phyloP scores from a whole-genome alignment of 2,329 filamentous ascomycete genomes.

The Fusarium anthophilum region DNA sequence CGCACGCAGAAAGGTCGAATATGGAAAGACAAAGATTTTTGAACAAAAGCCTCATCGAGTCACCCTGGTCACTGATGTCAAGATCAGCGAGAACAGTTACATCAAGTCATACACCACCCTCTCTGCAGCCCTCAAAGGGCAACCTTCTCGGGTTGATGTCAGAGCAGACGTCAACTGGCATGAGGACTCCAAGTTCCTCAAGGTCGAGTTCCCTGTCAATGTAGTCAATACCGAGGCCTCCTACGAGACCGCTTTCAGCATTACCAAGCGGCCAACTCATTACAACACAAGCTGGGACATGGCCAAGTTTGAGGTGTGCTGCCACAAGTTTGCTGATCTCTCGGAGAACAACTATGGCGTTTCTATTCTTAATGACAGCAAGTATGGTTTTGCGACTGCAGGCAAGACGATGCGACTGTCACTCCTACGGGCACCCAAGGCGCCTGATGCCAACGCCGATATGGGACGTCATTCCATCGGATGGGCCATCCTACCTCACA shows the following conservation, averaged over 20 bases:
- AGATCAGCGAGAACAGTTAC: conserved; percentile 87
- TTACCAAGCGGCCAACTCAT: conserved; percentile 89
- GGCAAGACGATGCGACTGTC: conserved; percentile 91
- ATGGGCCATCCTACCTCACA: conserved; percentile 90
- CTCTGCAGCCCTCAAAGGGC: conserved; percentile 70
- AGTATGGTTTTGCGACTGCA: conserved; percentile 92
- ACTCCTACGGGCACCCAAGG: conserved; percentile 87
- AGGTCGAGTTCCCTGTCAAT: conserved; percentile 97
- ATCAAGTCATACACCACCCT: conserved; percentile 88
- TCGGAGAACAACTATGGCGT: conserved; percentile 91
- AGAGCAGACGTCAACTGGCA: conserved; percentile 94
- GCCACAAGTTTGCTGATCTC: conserved; percentile 92
- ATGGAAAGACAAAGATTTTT: conserved; percentile 74
- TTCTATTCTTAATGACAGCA: conserved; percentile 92
- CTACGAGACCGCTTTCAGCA: conserved; percentile 94
- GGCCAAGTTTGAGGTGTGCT: conserved; percentile 98
- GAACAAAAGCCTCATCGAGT: conserved; percentile 80
- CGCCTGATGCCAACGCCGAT: conserved; percentile 91
- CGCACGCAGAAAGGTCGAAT: conserved; percentile 79
- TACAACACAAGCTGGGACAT: conserved; percentile 98
- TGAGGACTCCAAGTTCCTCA: conserved; percentile 97
- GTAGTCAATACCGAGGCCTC: conserved; percentile 90
- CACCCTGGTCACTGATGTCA: conserved; percentile 83
- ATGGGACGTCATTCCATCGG: conserved; percentile 90
- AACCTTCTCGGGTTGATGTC: conserved; percentile 75